Evolutionary conservation across 176 grass and related monocot species (phyloP).

Genomic region (Dactylis glomerata): DNA sequence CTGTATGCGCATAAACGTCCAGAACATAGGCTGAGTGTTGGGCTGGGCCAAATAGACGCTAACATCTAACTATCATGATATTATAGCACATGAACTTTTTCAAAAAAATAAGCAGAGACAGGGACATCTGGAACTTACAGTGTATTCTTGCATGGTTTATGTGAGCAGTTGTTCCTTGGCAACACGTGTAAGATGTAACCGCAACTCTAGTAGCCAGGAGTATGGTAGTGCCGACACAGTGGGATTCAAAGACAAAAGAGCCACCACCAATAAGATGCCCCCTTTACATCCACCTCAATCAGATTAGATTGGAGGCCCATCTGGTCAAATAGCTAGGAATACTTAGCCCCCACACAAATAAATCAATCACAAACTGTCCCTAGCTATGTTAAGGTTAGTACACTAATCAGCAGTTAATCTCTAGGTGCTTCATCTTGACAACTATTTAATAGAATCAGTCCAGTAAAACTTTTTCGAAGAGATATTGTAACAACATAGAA

Average conservation of each 20-base stretch:
- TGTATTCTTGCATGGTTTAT: background rate
- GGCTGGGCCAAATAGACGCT: too few species aligned
- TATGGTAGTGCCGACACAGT: slow-evolving; percentile 38
- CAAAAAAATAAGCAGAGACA: background rate
- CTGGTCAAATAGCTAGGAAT: background rate
- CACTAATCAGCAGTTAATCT: background rate
- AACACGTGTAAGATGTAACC: background rate
- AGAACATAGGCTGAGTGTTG: too few species aligned
- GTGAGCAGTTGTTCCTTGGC: background rate
- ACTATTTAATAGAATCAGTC: background rate
- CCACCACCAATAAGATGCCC: background rate
- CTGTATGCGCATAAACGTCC: too few species aligned
- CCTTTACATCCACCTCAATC: slow-evolving; percentile 27
- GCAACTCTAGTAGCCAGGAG: background rate
- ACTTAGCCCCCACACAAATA: background rate
- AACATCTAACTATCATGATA: background rate
- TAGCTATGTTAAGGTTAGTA: background rate
- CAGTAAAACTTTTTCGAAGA: background rate
- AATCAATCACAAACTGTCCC: slow-evolving; percentile 18
- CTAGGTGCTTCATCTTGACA: background rate
- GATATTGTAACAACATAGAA: background rate
- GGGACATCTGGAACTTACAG: background rate
- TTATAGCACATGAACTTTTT: background rate
- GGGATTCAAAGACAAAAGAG: slow-evolving; percentile 34
- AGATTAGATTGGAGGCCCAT: slow-evolving; percentile 14